A percentile compares a stretch with the other conserved stretches of the same genome.
Evolutionary conservation across 345 rosid genomes (phyloP).

Genomic region (Rhodamnia rubescens): DNA sequence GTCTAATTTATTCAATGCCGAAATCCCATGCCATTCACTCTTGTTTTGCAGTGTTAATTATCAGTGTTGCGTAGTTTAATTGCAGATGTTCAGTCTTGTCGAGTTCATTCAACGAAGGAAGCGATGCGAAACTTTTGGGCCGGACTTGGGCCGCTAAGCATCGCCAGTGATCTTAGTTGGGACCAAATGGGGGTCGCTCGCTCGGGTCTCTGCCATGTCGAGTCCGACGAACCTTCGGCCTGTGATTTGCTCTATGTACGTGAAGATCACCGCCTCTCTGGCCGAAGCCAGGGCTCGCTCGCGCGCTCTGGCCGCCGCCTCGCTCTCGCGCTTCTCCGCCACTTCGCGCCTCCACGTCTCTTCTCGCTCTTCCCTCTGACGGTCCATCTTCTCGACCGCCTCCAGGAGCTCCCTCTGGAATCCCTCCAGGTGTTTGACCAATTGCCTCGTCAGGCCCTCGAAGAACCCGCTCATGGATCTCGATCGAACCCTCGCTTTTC

Average conservation of each 20-base stretch:
- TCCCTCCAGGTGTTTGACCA: constrained; percentile 36
- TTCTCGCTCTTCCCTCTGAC: constrained; percentile 25
- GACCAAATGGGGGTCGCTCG: background rate
- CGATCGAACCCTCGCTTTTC: constrained; percentile 16
- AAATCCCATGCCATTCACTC: background rate
- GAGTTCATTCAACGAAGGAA: background rate
- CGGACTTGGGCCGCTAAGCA: too few species aligned
- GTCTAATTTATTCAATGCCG: background rate
- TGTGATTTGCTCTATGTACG: constrained; percentile 27
- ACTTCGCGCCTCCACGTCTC: constrained; percentile 27
- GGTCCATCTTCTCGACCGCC: constrained; percentile 29
- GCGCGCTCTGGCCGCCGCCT: constrained; percentile 24
- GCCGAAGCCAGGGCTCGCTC: constrained; percentile 26
- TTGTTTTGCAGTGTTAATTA: background rate
- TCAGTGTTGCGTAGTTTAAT: background rate
- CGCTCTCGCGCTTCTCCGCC: constrained; percentile 20
- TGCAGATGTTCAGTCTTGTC: background rate
- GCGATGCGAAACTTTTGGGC: too few species aligned
- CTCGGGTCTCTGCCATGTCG: background rate
- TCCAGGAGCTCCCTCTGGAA: constrained; percentile 27
- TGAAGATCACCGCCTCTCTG: constrained; percentile 27
- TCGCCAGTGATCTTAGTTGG: too few species aligned
- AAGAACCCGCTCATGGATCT: constrained; percentile 13
- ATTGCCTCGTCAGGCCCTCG: constrained; percentile 27
- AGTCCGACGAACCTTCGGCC: constrained; percentile 7